Base-by-base conservation (phyloP, 805 yeast species). In the Saturnispora quitensis region DNA sequence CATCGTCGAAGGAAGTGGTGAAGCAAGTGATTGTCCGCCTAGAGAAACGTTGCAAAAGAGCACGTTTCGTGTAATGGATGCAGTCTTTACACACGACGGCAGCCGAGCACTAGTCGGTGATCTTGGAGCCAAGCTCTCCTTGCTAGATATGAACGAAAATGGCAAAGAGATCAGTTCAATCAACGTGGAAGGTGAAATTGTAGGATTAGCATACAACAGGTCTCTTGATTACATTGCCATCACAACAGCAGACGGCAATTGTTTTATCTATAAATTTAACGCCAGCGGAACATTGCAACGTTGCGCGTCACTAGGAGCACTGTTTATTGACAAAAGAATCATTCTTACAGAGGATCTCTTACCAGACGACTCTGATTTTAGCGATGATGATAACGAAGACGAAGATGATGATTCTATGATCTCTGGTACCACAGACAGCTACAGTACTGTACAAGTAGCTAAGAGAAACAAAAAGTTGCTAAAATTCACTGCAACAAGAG, bases 31-130 rank as follows among this genome's bases (percentile, higher is more conserved):
- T 17, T 36, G 35, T 5, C 44, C 40, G 20, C 43, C 42, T 42
- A 51, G 51, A 48, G 42, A 35, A 24, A 34, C 38, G 2, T n/a
- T 55, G 22, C 48, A 51, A 45, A 55, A 55, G 25, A 55, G 53
- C 43, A 43, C 52, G n/a, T 46, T 53, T 7, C 34, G 45, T 8
- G 50, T 81, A 22, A 67, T 86, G 55, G 82, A 77, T 56, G 73
- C 78, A 7, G 68, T 68, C 13, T 76, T 80, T 58, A 77, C 83
- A 22, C 86, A 84, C 57, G 78, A 76, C 48, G 89, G 85, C 0
- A 74, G 76, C 35, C 69, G 78, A 61, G 69, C 74, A 1, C 70
- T 81, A 1, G 74, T 80, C 53, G 89, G 84, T 25, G 90, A 91
- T 40, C 86, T 84, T 56, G 85, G 80, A 55, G 74, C 76, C 43